Evolutionary conservation across 78 protist species (phyloP), one percentile per base, ranked within the genome.

Genomic region (Dictyostelium citrinum): DNA sequence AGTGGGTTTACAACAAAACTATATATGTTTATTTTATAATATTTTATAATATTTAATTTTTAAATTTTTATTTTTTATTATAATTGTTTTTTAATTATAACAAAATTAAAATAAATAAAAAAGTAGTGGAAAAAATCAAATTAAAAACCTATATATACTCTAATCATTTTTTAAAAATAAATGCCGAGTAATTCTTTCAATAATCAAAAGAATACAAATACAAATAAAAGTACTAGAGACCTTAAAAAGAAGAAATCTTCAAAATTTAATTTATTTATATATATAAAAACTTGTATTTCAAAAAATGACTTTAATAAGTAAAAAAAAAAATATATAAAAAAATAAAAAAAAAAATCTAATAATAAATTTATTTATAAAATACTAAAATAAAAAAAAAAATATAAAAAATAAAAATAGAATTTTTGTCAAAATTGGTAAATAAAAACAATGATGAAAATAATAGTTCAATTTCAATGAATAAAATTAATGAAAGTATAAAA

Each of bases 371-470:
- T 58, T 58, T 20, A 58, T 43, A 43, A 43, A 43, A 6, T 43
- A 6, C 0, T 5, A 60, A n/a, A n/a, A 58, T 6, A 58, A 64
- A 64, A 64, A 64, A 22, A 60, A n/a, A 60, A 60, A 64, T 27
- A 64, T 8, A 11, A 64, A 64, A 64, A 27, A 9, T 27, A 24
- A 27, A 27, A 64, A 24, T 24, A 70, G 77, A 70, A 70, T 70
- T 70, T 35, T 70, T 70, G 35, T 33, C 77, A 29, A 70, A 70
- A 70, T 70, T 70, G 77, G 77, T 70, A 70, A 70, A 70, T 70
- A 70, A 33, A 70, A 33, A 33, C 5, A 9, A 7, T 70, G 64
- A 55, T 55, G 77, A 70, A 70, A 29, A 31, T 33, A 33, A 33
- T 70, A 45, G 77, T 16, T 29, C 24, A 12, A 70, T 70, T 6